phyloP scores from a whole-genome alignment of 257 asterid genomes.

The Primulina eburnea region DNA sequence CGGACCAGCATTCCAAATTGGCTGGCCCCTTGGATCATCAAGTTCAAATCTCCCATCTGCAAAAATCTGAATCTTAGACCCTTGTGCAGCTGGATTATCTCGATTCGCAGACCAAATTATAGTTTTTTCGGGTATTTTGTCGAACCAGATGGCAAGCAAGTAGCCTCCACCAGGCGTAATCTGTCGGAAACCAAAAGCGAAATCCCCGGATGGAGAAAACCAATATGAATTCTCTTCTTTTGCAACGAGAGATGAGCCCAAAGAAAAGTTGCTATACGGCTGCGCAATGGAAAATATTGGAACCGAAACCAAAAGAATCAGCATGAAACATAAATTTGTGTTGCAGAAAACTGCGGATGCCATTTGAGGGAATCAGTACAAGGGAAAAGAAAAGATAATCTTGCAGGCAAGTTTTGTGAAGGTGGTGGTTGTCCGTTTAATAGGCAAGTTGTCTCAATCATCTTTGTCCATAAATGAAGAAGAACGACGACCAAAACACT shows the following conservation, averaged over 20 bases:
- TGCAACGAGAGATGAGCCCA: slow-evolving; percentile 18
- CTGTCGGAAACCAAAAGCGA: slow-evolving; percentile 18
- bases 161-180: slow-evolving; percentile 8
- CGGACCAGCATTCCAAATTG: slow-evolving; percentile 18
- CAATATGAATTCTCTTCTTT: not conserved
- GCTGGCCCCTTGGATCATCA: slow-evolving; percentile 7
- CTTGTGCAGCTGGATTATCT: slow-evolving; percentile 26
- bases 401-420: too few relatives aligned
- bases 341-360: too few relatives aligned
- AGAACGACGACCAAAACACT: too few relatives aligned
- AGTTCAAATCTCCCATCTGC: slow-evolving; percentile 33
- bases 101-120: slow-evolving; percentile 37
- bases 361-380: too few relatives aligned
- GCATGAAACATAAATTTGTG: not conserved
- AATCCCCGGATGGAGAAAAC: slow-evolving; percentile 21
- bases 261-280: slow-evolving; percentile 4
- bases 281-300: slow-evolving; percentile 7
- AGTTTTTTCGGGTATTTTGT: slow-evolving; percentile 37
- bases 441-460: too few relatives aligned
- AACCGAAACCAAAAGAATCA: not conserved
- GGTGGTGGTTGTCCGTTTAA: too few relatives aligned
- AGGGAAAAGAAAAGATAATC: too few relatives aligned
- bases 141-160: slow-evolving; percentile 43
- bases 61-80: slow-evolving; percentile 35
- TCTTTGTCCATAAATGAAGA: too few relatives aligned